Conservation (phyloP, 176 grass and related monocot genomes). For the Urochloa ruziziensis region DNA sequence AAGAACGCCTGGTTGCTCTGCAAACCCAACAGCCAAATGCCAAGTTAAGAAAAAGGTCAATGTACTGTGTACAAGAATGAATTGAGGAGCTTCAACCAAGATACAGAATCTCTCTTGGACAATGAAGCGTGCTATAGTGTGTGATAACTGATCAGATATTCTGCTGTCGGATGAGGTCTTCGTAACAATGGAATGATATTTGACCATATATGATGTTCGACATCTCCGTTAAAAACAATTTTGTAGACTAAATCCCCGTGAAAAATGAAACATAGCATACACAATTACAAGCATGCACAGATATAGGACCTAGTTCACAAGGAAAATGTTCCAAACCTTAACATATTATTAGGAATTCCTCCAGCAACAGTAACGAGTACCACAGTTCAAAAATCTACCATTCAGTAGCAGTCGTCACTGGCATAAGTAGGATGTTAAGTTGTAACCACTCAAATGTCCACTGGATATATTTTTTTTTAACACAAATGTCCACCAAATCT, state of each 20-base stretch:
- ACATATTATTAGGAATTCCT: neutral
- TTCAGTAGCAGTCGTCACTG: neutral
- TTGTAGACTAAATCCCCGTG: neutral
- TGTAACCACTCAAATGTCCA: neutral
- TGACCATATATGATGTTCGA: neutral
- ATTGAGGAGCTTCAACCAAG: neutral
- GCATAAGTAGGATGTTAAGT: neutral
- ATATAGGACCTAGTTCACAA: neutral
- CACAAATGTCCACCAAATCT: too few relatives aligned
- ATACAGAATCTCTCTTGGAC: neutral
- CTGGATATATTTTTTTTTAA: too few relatives aligned
- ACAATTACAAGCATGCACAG: neutral
- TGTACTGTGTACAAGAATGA: neutral
- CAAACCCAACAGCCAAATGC: neutral
- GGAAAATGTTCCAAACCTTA: neutral
- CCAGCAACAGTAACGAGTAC: neutral
- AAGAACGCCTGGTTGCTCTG: conserved; percentile 85
- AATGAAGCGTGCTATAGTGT: too few relatives aligned
- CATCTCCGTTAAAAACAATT: neutral
- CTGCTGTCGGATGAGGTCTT: neutral
- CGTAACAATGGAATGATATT: neutral
- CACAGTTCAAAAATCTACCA: neutral
- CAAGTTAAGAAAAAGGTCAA: neutral
- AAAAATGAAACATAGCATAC: neutral
- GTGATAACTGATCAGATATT: too few relatives aligned